Base-by-base conservation (phyloP, 768 basidiomycete species). In the Naematelia aurantialba region DNA sequence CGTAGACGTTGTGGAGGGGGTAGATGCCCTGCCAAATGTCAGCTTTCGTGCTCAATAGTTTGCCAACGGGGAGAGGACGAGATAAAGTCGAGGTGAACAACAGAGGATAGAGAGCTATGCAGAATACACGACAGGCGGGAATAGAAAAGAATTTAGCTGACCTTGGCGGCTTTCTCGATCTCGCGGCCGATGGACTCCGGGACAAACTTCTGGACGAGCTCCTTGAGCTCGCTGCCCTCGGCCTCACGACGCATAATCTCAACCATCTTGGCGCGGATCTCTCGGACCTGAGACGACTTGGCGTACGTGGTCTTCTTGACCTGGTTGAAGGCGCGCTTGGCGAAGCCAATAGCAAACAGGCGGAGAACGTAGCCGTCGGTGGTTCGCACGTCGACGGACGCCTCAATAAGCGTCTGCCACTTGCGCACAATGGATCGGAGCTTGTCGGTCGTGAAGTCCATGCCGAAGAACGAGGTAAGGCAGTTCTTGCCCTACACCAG, bases 391-490 rank as follows among this genome's bases (percentile, higher is more conserved):
- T 99, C 96, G 78, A 97, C 89, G 79, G 92, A 89, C 39, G 96
- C 96, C 81, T 98, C 96, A 73, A 99, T 93, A 76, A 98, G 88
- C 19, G 94, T 86, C 81, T 98, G 96, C 96, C 96, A 99, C 82
- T 98, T 99, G 79, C 94, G 90, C 72, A 99, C 96, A 76, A 99
- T 92, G 52, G 96, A 98, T 58, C 96, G 92, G 67, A 98, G 87
- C 81, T 98, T 98, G 86, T 99, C 96, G 59, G 94, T 96, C 63
- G 96, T 98, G 82, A 99, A 97, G 82, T 94, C 91, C 94, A 99
- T 98, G 79, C 96, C 96, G 80, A 94, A 89, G 89, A 99, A 99
- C 81, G 93, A 94, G 79, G 96, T 98, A 56, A 98, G 84, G 83
- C 92, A 96, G 84, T 91, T 96, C 84, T 93, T 94, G 82, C 96